Conservation (phyloP, 352 stramenopile genomes). For the Globisporangium abappressorium region DNA sequence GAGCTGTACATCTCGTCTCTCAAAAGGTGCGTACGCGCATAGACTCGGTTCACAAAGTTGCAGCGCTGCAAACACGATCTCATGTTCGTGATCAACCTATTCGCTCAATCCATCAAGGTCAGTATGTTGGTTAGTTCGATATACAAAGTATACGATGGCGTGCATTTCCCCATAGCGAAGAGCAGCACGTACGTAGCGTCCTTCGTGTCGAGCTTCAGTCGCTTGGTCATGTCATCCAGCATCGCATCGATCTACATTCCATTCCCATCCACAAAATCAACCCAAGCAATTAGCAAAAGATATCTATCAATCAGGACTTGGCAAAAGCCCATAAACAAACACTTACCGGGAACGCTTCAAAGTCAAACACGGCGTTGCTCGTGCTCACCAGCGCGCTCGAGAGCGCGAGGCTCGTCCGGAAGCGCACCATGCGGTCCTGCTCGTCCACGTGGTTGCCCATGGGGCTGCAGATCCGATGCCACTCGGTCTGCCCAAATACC, state of each 20-base stretch:
- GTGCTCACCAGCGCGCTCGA: slow-evolving; percentile 51
- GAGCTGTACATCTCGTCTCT: slow-evolving; percentile 75
- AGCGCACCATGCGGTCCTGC: slow-evolving; percentile 58
- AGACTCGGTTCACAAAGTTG: slow-evolving; percentile 80
- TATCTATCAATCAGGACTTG: slow-evolving; percentile 4
- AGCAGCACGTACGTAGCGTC: slow-evolving; percentile 37
- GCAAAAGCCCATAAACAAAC: background rate
- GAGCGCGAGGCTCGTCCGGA: slow-evolving; percentile 70
- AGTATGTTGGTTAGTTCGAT: background rate
- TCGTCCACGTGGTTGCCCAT: slow-evolving; percentile 45
- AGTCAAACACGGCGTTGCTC: slow-evolving; percentile 82
- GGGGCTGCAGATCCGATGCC: slow-evolving; percentile 59
- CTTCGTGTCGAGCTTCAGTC: slow-evolving; percentile 42
- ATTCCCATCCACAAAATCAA: slow-evolving; percentile 1
- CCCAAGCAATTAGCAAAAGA: slow-evolving; percentile 7
- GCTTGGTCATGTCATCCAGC: slow-evolving; percentile 53
- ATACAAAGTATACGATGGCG: background rate
- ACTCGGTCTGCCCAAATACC: slow-evolving; percentile 70
- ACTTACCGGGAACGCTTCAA: slow-evolving; percentile 59
- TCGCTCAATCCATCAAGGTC: background rate
- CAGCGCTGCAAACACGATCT: slow-evolving; percentile 62
- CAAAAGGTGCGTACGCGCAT: slow-evolving; percentile 38
- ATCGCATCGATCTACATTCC: slow-evolving; percentile 45
- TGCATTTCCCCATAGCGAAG: background rate
- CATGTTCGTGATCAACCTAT: slow-evolving; percentile 65